Evolutionary conservation across 352 stramenopile genomes (phyloP).

Genomic region (Globisporangium radiosum): DNA sequence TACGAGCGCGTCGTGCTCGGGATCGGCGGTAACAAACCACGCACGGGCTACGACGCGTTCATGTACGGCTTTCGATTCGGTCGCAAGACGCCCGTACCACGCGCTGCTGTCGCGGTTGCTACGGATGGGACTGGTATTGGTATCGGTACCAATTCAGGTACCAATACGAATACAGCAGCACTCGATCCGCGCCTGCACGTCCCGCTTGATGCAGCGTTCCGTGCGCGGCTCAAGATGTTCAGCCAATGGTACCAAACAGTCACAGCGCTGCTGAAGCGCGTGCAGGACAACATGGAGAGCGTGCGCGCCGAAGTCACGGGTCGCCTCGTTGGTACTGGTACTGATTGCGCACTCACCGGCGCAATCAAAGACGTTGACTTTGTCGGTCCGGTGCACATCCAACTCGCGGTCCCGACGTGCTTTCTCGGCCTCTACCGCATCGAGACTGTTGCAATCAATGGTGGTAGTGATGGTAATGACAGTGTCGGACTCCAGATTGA

Average conservation of each 20-base stretch:
- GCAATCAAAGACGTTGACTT: slow-evolving; percentile 62
- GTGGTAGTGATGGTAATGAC: slow-evolving; percentile 14
- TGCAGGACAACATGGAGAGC: slow-evolving; percentile 51
- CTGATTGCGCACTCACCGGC: slow-evolving; percentile 45
- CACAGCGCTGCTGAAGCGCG: slow-evolving; percentile 42
- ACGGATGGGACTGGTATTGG: neutral
- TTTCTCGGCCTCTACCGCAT: slow-evolving; percentile 53
- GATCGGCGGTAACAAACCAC: slow-evolving; percentile 56
- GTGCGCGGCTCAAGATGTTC: slow-evolving; percentile 40
- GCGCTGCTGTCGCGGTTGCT: slow-evolving; percentile 24
- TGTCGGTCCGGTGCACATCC: slow-evolving; percentile 41
- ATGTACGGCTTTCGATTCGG: slow-evolving; percentile 73
- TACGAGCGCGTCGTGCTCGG: slow-evolving; percentile 60
- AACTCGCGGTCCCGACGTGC: slow-evolving; percentile 35
- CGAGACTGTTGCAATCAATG: slow-evolving; percentile 36
- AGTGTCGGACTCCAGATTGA: slow-evolving; percentile 50
- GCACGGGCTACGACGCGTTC: slow-evolving; percentile 34
- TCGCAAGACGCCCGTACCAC: slow-evolving; percentile 37
- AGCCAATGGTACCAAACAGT: slow-evolving; percentile 51
- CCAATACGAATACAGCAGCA: slow-evolving; percentile 18
- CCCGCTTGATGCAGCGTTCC: slow-evolving; percentile 37
- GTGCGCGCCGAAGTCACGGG: slow-evolving; percentile 45
- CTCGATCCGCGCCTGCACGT: slow-evolving; percentile 38
- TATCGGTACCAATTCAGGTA: neutral
- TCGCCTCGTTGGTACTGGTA: slow-evolving; percentile 36